Base-by-base conservation (phyloP, 2,329 filamentous ascomycete genomes). In the Graphium sp. region DNA sequence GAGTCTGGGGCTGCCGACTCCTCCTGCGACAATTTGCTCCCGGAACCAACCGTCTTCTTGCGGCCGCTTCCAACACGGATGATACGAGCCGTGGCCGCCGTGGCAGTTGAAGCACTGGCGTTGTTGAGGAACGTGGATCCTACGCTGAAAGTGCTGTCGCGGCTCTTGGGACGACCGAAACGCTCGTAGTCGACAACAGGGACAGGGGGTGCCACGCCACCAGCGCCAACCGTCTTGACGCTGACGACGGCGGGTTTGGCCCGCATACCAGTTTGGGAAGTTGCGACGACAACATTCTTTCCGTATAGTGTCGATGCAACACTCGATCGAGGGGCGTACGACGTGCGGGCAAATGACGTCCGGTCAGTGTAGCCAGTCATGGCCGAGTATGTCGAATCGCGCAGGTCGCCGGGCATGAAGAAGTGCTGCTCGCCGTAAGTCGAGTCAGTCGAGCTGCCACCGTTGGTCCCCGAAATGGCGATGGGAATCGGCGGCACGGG, bases 291-390 rank as follows among this genome's bases (percentile, higher is more conserved):
- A 29, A 92, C 73, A 43, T 91, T 83, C 56, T 85, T 87, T 39
- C 83, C 80, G 47, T 94, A 95, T 30, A 93, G 83, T 13, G 87
- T 94, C 2, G 85, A 93, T 4, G 84, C 85, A 37, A 95, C 79
- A 45, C 80, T 85, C 27, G 67, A 74, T 32, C 73, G 64, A 19
- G 66, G 64, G 3, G 64, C 65, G 35, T 67, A 70, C 2, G 65
- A 69, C 6, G 60, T 65, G 21, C 59, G 57, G 19, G 68, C 70
- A 34, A 62, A 70, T 1, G 71, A 76, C 1, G 66, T 71, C 32
- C 69, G 60, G 44, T 74, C 70, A 18, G 60, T 65, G 40, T 60
- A 67, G 28, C 58, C 62, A 2, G 79, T 81, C 35, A 78, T 68
- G 35, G 70, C 78, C 5, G 84, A 91, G 53, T 85, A 93, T 9